These are phyloP conservation scores for Selenicereus undatus DNA, from an alignment of 148 eudicot genomes.

Conservation along the genomic window DNA sequence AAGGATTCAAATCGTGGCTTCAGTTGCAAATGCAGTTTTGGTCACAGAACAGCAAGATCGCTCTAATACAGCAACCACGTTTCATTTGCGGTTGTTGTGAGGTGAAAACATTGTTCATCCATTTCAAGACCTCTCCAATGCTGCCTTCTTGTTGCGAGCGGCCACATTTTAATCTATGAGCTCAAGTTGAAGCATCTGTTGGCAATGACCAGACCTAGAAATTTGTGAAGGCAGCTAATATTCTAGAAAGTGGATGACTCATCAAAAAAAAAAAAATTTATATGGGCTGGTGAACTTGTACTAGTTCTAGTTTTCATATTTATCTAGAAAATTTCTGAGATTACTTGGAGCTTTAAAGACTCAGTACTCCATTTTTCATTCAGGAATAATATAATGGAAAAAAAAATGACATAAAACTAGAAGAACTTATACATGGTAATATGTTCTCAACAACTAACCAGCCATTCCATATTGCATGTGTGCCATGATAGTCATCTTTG, in stretches of 20 bases:
- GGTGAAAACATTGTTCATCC: too few relatives aligned
- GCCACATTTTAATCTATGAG: too few relatives aligned
- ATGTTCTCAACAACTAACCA: not conserved
- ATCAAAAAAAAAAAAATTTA: too few relatives aligned
- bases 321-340: not conserved
- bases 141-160: too few relatives aligned
- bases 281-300: not conserved
- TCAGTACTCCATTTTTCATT: not conserved
- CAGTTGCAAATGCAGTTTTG: too few relatives aligned
- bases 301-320: not conserved
- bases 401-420: not conserved
- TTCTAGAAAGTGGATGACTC: not conserved
- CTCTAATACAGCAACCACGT: too few relatives aligned
- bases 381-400: not conserved
- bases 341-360: not conserved
- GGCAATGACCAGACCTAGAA: not conserved
- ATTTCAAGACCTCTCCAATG: too few relatives aligned
- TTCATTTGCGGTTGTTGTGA: too few relatives aligned
- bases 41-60: too few relatives aligned
- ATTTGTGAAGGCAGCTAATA: not conserved
- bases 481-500: not conserved
- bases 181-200: not conserved
- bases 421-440: not conserved
- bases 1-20: too few relatives aligned
- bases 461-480: not conserved